Conservation (phyloP, 2,329 filamentous ascomycete genomes). For the Trichoderma sp. region DNA sequence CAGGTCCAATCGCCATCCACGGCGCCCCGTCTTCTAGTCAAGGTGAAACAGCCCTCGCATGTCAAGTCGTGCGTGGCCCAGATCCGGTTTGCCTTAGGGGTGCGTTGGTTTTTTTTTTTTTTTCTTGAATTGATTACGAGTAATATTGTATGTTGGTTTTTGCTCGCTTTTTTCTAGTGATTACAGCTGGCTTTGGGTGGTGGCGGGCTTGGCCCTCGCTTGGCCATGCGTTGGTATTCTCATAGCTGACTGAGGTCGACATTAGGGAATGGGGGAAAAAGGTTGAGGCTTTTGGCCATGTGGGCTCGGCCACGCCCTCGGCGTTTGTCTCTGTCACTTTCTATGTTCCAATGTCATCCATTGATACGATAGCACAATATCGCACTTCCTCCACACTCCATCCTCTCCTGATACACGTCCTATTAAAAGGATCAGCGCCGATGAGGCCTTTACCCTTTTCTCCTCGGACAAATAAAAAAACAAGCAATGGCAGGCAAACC, state of each 20-base stretch:
- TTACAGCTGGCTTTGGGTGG: not conserved
- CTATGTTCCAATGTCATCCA: not conserved
- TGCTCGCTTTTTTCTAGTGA: not conserved
- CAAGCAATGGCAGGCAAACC: not conserved
- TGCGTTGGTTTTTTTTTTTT: not conserved
- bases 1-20: constrained; percentile 15
- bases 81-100: not conserved
- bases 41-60: constrained; percentile 20
- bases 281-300: not conserved
- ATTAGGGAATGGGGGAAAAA: not conserved
- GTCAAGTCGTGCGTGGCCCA: not conserved
- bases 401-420: not conserved
- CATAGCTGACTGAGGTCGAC: not conserved
- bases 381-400: not conserved
- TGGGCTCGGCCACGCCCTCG: constrained; percentile 1
- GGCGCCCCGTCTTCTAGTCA: not conserved
- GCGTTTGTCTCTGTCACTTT: not conserved
- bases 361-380: not conserved
- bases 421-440: not conserved
- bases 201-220: not conserved
- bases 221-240: not conserved
- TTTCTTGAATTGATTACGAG: not conserved
- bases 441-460: constrained; percentile 5
- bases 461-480: not conserved
- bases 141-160: not conserved